Percentiles rank a stretch among this genome's conserved stretches.
These are phyloP conservation scores for Huntiella omanensis DNA, from an alignment of 2,329 filamentous ascomycete genomes.

Conservation along the genomic window DNA sequence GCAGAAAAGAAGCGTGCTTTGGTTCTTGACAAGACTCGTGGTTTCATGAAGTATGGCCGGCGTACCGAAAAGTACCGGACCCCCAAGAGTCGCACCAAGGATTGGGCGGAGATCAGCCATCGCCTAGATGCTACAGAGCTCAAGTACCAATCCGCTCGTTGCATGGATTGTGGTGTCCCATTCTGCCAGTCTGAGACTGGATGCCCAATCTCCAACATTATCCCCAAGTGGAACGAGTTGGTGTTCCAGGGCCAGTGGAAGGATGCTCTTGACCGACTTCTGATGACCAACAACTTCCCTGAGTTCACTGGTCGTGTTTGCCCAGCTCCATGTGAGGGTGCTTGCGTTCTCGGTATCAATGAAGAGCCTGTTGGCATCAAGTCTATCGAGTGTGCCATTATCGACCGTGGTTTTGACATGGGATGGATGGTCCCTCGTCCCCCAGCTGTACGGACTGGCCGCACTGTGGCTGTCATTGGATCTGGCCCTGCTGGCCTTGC, in stretches of 20 bases:
- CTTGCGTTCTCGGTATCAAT: constrained; percentile 89
- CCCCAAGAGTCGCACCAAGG: constrained; percentile 65
- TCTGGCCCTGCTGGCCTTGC: constrained; percentile 86
- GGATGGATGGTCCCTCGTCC: constrained; percentile 86
- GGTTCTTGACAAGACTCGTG: constrained; percentile 90
- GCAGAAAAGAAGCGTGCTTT: constrained; percentile 83
- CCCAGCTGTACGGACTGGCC: constrained; percentile 65
- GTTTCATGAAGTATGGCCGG: constrained; percentile 94
- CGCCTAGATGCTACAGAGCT: constrained; percentile 85
- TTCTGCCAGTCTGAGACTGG: constrained; percentile 96
- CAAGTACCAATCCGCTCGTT: constrained; percentile 89
- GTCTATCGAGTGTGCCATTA: constrained; percentile 94
- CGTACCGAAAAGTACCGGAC: constrained; percentile 85
- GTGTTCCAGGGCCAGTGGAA: constrained; percentile 64
- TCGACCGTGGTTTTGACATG: constrained; percentile 93
- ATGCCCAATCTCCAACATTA: constrained; percentile 93
- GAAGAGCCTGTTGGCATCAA: constrained; percentile 97
- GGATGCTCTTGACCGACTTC: constrained; percentile 73
- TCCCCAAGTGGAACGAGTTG: constrained; percentile 89
- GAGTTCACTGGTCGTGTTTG: constrained; percentile 96
- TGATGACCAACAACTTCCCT: constrained; percentile 98
- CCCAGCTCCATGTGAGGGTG: constrained; percentile 88
- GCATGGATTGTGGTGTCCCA: constrained; percentile 97
- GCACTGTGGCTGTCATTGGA: constrained; percentile 74
- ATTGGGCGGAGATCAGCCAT: constrained; percentile 81